Evolutionary conservation across 495 filamentous ascomycete species (phyloP).

Genomic region (Penicillium silybi): DNA sequence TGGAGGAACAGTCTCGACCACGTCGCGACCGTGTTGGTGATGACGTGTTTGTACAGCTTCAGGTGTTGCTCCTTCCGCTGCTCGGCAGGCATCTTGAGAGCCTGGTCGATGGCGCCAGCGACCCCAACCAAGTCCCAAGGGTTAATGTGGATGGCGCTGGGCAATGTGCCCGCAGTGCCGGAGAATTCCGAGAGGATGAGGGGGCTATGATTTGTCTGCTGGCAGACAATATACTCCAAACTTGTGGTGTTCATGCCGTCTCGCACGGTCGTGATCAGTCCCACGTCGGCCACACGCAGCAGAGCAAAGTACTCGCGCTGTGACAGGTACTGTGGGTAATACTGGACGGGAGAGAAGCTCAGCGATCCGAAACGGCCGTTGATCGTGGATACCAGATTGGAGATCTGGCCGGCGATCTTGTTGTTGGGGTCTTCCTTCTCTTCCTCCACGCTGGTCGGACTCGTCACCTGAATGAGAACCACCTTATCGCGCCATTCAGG

Average conservation of each 20-base stretch:
- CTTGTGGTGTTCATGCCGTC: conserved; percentile 98
- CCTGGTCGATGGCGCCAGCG: conserved; percentile 72
- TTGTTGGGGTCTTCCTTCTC: conserved; percentile 62
- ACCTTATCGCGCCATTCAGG: conserved; percentile 88
- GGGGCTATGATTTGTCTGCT: conserved; percentile 76
- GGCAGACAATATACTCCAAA: conserved; percentile 88
- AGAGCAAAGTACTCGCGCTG: conserved; percentile 89
- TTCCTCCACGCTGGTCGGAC: conserved; percentile 72
- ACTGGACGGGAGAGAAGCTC: conserved; percentile 81
- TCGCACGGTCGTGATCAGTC: conserved; percentile 84
- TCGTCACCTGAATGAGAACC: conserved; percentile 92
- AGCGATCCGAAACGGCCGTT: conserved; percentile 85
- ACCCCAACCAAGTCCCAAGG: conserved; percentile 85
- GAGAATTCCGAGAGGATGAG: conserved; percentile 95
- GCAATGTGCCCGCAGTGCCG: conserved; percentile 81
- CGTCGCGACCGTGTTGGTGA: conserved; percentile 72
- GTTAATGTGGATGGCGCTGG: conserved; percentile 87
- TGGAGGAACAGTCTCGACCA: conserved; percentile 78
- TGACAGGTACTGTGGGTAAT: conserved; percentile 86
- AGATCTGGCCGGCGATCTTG: conserved; percentile 77
- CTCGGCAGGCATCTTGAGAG: conserved; percentile 65
- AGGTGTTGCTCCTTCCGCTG: conserved; percentile 49
- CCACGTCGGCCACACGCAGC: conserved; percentile 79
- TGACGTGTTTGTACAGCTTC: conserved; percentile 76
- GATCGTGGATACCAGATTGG: conserved; percentile 82